A percentile compares a stretch with the other conserved stretches of the same genome.
Conservation (phyloP, 2,329 filamentous ascomycete species). For the Rutstroemia sp. region DNA sequence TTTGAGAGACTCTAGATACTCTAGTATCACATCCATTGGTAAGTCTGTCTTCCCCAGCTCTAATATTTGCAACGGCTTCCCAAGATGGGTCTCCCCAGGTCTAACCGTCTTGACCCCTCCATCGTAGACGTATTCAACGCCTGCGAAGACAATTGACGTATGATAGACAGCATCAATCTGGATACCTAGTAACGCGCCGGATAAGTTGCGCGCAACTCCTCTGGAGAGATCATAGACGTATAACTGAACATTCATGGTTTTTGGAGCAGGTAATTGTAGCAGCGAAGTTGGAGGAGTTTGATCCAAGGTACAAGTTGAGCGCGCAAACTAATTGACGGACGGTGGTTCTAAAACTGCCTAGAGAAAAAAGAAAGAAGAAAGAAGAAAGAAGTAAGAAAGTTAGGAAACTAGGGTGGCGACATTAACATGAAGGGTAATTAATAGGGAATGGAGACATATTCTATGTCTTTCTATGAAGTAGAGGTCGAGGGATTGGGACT, state of each 20-base stretch:
- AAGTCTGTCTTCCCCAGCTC: slow-evolving; percentile 70
- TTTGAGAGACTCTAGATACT: slow-evolving; percentile 80
- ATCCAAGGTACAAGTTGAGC: not conserved
- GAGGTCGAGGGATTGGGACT: not conserved
- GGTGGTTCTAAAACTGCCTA: not conserved
- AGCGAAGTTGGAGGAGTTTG: not conserved
- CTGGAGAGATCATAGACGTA: slow-evolving; percentile 72
- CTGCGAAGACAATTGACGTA: slow-evolving; percentile 77
- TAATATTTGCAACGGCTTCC: slow-evolving; percentile 69
- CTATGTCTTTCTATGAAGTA: slow-evolving; percentile 1
- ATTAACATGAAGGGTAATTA: not conserved
- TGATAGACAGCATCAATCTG: slow-evolving; percentile 93
- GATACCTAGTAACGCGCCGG: slow-evolving; percentile 48
- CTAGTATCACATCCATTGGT: slow-evolving; percentile 72
- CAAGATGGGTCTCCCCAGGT: slow-evolving; percentile 81
- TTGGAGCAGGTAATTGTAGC: not conserved
- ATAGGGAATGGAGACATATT: not conserved
- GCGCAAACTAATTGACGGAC: not conserved
- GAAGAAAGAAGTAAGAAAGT: not conserved
- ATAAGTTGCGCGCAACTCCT: slow-evolving; percentile 44
- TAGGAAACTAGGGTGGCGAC: not conserved
- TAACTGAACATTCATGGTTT: slow-evolving; percentile 64
- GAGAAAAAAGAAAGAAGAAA: not conserved
- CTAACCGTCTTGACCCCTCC: slow-evolving; percentile 74
- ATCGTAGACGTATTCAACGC: slow-evolving; percentile 87